A percentile compares a stretch with the other conserved stretches of the same genome.
Conservation (phyloP, 2,329 filamentous ascomycete species). For the Trichoderma sp. region DNA sequence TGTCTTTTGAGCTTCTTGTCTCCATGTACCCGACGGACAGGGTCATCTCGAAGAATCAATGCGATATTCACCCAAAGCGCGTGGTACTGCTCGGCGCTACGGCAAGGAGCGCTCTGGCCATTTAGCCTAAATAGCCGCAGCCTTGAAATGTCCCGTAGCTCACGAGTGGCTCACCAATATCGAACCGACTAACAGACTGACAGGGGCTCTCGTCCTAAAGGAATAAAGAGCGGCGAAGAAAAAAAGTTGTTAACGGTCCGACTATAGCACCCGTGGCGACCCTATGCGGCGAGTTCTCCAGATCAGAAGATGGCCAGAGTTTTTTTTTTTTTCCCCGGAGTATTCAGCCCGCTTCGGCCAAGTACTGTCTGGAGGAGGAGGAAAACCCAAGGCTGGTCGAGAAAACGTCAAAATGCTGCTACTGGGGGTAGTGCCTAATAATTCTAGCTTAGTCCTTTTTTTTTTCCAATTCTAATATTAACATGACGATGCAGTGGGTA, state of each 20-base stretch:
- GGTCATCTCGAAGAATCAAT: conserved; percentile 6
- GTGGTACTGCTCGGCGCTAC: conserved; percentile 2
- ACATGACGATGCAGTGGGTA: not conserved
- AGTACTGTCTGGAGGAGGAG: not conserved
- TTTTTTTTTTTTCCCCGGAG: not conserved
- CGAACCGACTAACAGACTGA: conserved; percentile 12
- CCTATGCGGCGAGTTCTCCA: conserved; percentile 6
- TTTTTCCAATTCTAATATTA: not conserved
- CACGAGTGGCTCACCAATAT: conserved; percentile 21
- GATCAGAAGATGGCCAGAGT: not conserved
- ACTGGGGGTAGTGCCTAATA: too few relatives aligned
- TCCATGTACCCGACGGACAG: conserved; percentile 24
- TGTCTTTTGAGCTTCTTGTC: not conserved
- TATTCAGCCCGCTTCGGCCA: not conserved
- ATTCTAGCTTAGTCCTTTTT: not conserved
- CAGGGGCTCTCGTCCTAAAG: conserved; percentile 22
- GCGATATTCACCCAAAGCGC: conserved; percentile 10
- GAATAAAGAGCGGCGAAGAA: conserved; percentile 2
- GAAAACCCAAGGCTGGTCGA: not conserved
- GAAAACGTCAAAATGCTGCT: not conserved
- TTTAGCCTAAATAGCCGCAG: conserved; percentile 25
- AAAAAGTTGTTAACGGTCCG: conserved; percentile 19
- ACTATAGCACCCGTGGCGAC: conserved; percentile 21
- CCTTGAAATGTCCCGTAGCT: conserved; percentile 26
- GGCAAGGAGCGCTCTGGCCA: conserved; percentile 20